Evolutionary conservation across 148 eudicot genomes (phyloP), one percentile per base, ranked within the genome.

Genomic region (Suaeda aralocaspica): DNA sequence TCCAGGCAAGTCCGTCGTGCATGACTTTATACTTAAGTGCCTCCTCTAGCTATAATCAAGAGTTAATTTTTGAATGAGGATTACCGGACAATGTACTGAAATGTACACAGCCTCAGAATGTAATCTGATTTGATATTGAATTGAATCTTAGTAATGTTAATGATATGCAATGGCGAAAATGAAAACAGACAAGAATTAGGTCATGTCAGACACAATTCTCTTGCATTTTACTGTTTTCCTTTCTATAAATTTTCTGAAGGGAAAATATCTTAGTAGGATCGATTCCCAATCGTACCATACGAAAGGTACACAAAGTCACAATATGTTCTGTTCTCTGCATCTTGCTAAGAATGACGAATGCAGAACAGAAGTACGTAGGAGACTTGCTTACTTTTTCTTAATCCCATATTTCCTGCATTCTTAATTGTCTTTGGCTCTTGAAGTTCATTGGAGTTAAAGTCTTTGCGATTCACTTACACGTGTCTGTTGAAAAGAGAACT

Each of bases 381-480:
- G 1, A 59, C 45, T 50, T 46, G 21, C 67, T 46, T 67, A 24
- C 72, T 33, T 59, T n/a, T 66, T 33, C 19, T 16, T 61, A 74
- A 67, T 74, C 59, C 41, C 36, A 19, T 59, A 46, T 30, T 25
- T 69, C 36, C 72, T 18, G 30, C 63, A 5, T 67, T 45, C 48
- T 15, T 67, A 19, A 58, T 33, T 66, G 60, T 46, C 51, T 75
- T 75, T 75, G 78, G 68, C 78, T 68, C 78, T 75, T 75, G 55
- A 18, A 68, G 18, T 68, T 61, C 61, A 51, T 19, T 69, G 51
- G 78, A 69, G 78, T 62, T 75, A 36, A 44, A 68, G 16, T 18
- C 28, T 65, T 9, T 19, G 14, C 50, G 28, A 55, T 58, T 46
- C 5, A 44, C 22, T 8, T 30, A 59, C 41, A 63, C 36, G n/a